Base-by-base conservation (phyloP, 768 basidiomycete genomes). In the Suillus ampliporus region DNA sequence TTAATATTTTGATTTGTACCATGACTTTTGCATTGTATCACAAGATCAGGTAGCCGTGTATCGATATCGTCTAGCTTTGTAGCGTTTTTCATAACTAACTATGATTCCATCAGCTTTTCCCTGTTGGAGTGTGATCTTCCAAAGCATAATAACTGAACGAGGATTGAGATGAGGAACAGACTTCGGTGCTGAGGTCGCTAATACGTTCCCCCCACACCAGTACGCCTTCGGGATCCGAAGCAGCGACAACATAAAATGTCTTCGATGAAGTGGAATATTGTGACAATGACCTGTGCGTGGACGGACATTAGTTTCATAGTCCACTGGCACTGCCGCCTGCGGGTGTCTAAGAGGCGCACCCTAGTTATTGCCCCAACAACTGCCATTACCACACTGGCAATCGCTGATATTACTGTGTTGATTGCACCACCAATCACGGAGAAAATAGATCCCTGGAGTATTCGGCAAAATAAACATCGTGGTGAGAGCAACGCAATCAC, bases 41-140 rank as follows among this genome's bases (percentile, higher is more conserved):
- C 15, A 46, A n/a, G 17, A 47, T 17, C 31, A 34, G 17, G 57
- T 58, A 37, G 48, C 47, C n/a, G 23, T 73, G 70, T 76, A 75
- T 76, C 61, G 54, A 21, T 72, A 62, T 60, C 48, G 56, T 58
- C 59, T 61, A 65, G 11, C 63, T 62, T 61, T 59, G 60, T 63
- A 65, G 31, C 37, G 19, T 51, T 44, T 41, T 67, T 50, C 52
- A 23, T 15, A 53, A 53, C 26, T 28, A 47, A 34, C 5, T 11
- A 37, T 15, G 23, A 35, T 35, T 52, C 11, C 9, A 31, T 21
- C 19, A 21, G 19, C 51, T n/a, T 52, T 52, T 52, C 31, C 9
- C 9, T n/a, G 17, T 5, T 19, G 10, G 19, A 31, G 17, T 51
- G 11, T 51, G 10, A 19, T n/a, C 21, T 23, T 46, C 44, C 10